Conservation (phyloP, 169 alveolate genomes). For the Plasmodium gallinaceum region DNA sequence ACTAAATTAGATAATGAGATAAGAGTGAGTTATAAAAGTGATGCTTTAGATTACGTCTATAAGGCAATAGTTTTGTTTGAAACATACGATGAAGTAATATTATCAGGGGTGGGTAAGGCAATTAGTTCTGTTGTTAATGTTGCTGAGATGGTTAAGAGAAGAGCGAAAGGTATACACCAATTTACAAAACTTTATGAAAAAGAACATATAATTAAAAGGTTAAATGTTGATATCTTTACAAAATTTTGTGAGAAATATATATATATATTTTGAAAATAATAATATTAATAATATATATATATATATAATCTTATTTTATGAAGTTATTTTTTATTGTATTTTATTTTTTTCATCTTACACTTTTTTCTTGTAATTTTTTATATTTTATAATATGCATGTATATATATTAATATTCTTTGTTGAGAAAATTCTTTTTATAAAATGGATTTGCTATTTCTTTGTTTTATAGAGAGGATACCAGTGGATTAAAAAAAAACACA, state of each 20-base stretch:
- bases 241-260: not conserved
- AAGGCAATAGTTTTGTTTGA: slow-evolving; percentile 69
- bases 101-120: slow-evolving; percentile 78
- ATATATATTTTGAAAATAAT: not conserved
- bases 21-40: slow-evolving; percentile 63
- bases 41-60: slow-evolving; percentile 73
- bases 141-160: slow-evolving; percentile 75
- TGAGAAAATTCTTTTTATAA: not conserved
- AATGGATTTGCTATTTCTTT: not conserved
- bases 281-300: not conserved
- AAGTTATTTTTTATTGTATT: not conserved
- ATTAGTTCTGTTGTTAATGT: slow-evolving; percentile 74
- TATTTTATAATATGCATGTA: not conserved
- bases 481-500: slow-evolving; percentile 17
- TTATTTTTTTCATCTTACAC: not conserved
- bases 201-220: slow-evolving; percentile 67
- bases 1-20: slow-evolving; percentile 66
- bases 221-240: not conserved
- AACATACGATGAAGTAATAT: slow-evolving; percentile 49
- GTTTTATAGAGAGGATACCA: slow-evolving; percentile 37
- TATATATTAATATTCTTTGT: not conserved
- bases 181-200: slow-evolving; percentile 58
- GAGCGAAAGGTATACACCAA: slow-evolving; percentile 67
- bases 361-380: not conserved
- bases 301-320: not conserved